Evolutionary conservation across 2,329 filamentous ascomycete genomes (phyloP).

Genomic region (Xylariaceae sp.): DNA sequence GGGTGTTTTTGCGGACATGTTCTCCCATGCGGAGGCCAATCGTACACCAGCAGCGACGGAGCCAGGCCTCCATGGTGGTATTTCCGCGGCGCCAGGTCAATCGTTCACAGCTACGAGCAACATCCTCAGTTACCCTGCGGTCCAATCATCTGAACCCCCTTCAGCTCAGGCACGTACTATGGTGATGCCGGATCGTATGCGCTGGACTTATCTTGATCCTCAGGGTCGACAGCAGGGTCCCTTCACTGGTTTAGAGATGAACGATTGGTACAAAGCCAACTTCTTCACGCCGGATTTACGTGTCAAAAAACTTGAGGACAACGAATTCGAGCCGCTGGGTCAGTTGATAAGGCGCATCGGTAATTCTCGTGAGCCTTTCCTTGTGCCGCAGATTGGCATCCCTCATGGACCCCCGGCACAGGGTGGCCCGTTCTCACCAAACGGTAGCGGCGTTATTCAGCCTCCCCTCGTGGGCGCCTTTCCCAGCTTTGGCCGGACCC

Average conservation of each 20-base stretch:
- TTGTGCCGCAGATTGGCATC: conserved; percentile 96
- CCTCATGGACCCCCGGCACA: conserved; percentile 77
- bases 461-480: conserved; percentile 93
- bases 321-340: conserved; percentile 91
- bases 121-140: conserved; percentile 42
- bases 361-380: conserved; percentile 95
- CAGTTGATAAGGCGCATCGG: conserved; percentile 95
- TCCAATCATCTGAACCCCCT: conserved; percentile 54
- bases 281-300: conserved; percentile 95
- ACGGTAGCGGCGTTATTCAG: conserved; percentile 67
- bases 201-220: conserved; percentile 97
- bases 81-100: conserved; percentile 40
- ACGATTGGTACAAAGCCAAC: conserved; percentile 99
- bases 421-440: conserved; percentile 54
- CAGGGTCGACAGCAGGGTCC: conserved; percentile 91
- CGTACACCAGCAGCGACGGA: conserved; percentile 44
- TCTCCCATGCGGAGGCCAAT: conserved; percentile 46
- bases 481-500: conserved; percentile 92
- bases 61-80: conserved; percentile 35
- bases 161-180: conserved; percentile 80
- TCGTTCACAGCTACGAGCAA: conserved; percentile 40
- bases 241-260: conserved; percentile 97
- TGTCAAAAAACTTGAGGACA: conserved; percentile 93
- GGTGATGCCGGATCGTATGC: conserved; percentile 99
- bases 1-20: conserved; percentile 62